Percentiles rank a stretch among this genome's conserved stretches.
Evolutionary conservation across 768 basidiomycete species (phyloP).

Genomic region (Trametes coccinea): DNA sequence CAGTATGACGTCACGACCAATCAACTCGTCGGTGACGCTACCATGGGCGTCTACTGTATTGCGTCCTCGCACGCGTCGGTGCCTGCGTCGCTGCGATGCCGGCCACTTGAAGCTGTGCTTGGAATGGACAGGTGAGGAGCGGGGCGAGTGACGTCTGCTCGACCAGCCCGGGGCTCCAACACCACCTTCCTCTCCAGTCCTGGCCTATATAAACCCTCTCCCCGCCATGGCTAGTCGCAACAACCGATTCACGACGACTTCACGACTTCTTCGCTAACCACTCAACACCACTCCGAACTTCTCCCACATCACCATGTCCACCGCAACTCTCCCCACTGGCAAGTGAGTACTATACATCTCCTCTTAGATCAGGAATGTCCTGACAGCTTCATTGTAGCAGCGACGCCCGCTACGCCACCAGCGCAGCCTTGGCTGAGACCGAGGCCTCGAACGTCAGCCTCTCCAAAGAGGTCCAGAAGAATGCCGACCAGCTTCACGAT

Average conservation of each 20-base stretch:
- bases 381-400: constrained; percentile 10
- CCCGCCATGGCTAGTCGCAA: background rate
- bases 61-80: too few species aligned
- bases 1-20: constrained; percentile 1
- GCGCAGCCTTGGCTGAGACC: constrained; percentile 53
- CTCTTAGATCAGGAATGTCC: background rate
- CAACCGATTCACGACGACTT: background rate
- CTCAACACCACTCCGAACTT: background rate
- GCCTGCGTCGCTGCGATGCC: too few species aligned
- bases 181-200: background rate
- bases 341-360: constrained; percentile 12
- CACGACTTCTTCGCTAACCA: background rate
- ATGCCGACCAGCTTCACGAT: constrained; percentile 45
- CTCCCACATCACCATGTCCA: constrained; percentile 9
- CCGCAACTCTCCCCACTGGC: constrained; percentile 20
- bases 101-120: background rate
- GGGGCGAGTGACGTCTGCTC: constrained; percentile 16
- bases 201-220: background rate
- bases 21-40: constrained; percentile 1
- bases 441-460: constrained; percentile 45
- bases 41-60: background rate
- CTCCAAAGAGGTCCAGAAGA: constrained; percentile 47
- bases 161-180: constrained; percentile 4
- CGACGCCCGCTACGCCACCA: constrained; percentile 47
- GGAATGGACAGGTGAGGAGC: background rate